phyloP scores from a whole-genome alignment of 805 yeast species.

The Candida sphagnicola region DNA sequence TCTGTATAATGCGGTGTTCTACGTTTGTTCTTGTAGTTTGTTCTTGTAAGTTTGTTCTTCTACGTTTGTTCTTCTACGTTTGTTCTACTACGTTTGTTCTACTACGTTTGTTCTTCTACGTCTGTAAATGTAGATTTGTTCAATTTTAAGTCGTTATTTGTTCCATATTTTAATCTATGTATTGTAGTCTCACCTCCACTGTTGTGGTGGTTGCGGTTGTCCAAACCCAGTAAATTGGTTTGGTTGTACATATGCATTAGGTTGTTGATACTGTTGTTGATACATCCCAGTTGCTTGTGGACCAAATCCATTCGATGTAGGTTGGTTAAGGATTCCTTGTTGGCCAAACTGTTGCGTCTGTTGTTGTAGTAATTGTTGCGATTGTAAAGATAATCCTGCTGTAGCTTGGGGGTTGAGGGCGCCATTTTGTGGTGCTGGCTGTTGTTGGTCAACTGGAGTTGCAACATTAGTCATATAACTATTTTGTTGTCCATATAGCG shows the following conservation, averaged over 20 bases:
- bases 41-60: too few relatives aligned
- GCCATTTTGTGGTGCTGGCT: slow-evolving; percentile 7
- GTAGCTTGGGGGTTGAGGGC: slow-evolving; percentile 5
- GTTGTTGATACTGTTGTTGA: slow-evolving; percentile 3
- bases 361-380: slow-evolving; percentile 7
- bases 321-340: slow-evolving; percentile 5
- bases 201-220: too few relatives aligned
- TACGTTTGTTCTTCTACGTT: too few relatives aligned
- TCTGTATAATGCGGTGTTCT: too few relatives aligned
- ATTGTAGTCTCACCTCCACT: not conserved
- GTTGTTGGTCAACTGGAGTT: slow-evolving; percentile 13
- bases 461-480: slow-evolving; percentile 24
- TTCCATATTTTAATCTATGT: not conserved
- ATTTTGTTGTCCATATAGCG: slow-evolving; percentile 40
- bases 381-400: slow-evolving; percentile 5
- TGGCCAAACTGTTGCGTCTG: slow-evolving; percentile 7
- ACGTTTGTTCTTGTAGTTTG: too few relatives aligned
- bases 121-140: too few relatives aligned
- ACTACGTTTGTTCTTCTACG: too few relatives aligned
- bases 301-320: slow-evolving; percentile 9
- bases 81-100: too few relatives aligned
- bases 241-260: not conserved
- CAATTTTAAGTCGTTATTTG: too few relatives aligned
- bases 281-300: slow-evolving; percentile 6
- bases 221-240: slow-evolving; percentile 9